Conservation (phyloP, 2,329 filamentous ascomycete species). For the Tolypocladium sp. region DNA sequence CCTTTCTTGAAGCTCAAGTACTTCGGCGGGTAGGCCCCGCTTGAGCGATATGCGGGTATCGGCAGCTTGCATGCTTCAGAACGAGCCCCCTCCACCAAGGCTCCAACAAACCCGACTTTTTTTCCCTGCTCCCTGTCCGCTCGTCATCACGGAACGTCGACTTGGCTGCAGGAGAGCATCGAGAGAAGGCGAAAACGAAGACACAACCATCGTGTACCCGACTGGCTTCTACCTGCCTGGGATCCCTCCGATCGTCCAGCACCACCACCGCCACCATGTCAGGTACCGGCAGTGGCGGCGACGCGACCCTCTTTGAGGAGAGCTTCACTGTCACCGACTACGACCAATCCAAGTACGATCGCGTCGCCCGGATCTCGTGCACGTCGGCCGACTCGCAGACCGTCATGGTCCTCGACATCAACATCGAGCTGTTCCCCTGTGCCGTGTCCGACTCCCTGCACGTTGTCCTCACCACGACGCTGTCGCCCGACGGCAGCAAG, state of each 20-base stretch:
- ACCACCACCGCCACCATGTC: conserved; percentile 5
- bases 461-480: conserved; percentile 73
- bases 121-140: neutral
- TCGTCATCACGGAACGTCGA: neutral
- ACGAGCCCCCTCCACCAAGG: neutral
- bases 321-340: conserved; percentile 73
- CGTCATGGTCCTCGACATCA: conserved; percentile 81
- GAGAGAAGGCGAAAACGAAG: neutral
- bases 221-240: neutral
- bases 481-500: conserved; percentile 78
- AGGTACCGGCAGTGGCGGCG: conserved; percentile 51
- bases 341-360: conserved; percentile 88
- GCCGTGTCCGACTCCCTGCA: conserved; percentile 66
- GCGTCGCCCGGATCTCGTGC: conserved; percentile 76
- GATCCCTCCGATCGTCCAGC: neutral
- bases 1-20: neutral
- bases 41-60: conserved; percentile 9
- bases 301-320: conserved; percentile 90
- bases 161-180: neutral
- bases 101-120: neutral
- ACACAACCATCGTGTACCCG: neutral
- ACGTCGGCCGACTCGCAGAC: conserved; percentile 67
- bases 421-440: conserved; percentile 83
- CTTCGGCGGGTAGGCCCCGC: conserved; percentile 11
- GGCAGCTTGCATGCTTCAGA: neutral